A percentile compares a stretch with the other conserved stretches of the same genome.
phyloP scores from a whole-genome alignment of 257 asterid genomes.

The Paraleonurus japonicus region DNA sequence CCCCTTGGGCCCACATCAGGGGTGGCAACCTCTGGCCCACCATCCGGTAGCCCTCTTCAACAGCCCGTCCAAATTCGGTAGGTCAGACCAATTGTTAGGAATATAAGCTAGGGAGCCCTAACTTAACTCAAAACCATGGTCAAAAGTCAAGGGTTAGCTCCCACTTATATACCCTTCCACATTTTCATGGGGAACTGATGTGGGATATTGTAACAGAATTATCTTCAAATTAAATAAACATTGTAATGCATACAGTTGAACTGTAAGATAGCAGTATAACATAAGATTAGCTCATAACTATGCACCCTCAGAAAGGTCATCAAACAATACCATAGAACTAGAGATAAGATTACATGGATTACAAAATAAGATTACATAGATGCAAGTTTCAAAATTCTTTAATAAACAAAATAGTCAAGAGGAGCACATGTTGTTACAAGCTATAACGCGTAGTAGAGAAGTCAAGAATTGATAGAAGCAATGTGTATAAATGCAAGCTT shows the following conservation, averaged over 20 bases:
- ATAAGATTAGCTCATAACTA: neutral
- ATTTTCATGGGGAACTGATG: too few species aligned
- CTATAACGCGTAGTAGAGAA: neutral
- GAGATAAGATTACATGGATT: neutral
- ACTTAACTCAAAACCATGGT: too few species aligned
- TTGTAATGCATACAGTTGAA: neutral
- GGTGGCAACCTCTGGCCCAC: too few species aligned
- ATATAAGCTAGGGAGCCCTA: too few species aligned
- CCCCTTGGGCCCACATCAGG: too few species aligned
- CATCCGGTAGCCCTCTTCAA: too few species aligned
- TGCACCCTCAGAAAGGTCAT: neutral
- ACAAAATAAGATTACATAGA: neutral
- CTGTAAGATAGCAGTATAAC: neutral
- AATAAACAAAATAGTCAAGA: neutral
- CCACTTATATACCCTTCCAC: too few species aligned
- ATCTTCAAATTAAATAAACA: neutral
- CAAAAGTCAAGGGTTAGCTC: too few species aligned
- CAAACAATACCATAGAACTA: neutral
- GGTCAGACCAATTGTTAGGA: too few species aligned
- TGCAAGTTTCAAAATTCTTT: neutral
- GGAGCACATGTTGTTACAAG: neutral
- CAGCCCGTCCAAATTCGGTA: too few species aligned
- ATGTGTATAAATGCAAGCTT: neutral
- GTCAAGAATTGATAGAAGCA: neutral
- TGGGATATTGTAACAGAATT: too few species aligned